Base-by-base conservation (phyloP, 805 yeast genomes). In the Saccharomycopsis oosterbeekiorum region DNA sequence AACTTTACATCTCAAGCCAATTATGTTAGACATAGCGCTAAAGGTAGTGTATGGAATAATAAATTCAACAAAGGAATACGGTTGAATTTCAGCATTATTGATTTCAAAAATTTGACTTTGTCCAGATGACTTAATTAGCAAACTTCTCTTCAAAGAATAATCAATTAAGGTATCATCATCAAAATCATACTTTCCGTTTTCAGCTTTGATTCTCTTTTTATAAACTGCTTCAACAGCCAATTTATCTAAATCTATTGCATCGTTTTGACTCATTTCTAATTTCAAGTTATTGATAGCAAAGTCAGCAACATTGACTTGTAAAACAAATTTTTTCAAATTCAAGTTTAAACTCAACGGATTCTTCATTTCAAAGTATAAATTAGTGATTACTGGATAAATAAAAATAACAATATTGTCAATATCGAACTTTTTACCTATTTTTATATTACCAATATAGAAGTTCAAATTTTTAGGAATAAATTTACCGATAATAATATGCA, bases 261-360 rank as follows among this genome's bases (percentile, higher is more conserved):
- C 53, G 17, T 62, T 42, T n/a, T 24, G 57, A 15, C 59, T 42
- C 17, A 59, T 57, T 24, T 65, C 59, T 9, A 74, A 57, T 14
- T 63, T 56, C 2, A 76, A 67, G 58, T 74, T 68, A 1, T 73
- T 67, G 26, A 75, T 71, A 8, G 68, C 71, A 3, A 72, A 73
- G 0, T 66, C 62, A 0, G 76, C 77, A 61, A 68, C 72, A 58
- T 66, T 63, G 6, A 76, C 61, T 10, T 66, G 65, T 24, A 75
- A 64, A 24, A 69, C 60, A 47, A 74, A 62, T 21, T 67, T 66
- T 4, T 73, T 70, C 2, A 65, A 62, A 1, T 76, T 75, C 53
- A 77, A 66, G 8, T 70, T 69, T 17, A 75, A 65, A 4, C 57
- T 56, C 2, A 58, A 50, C 1, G 78, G 72, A 53, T 67, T 65